Evolutionary conservation across 805 yeast genomes (phyloP), one percentile per base, ranked within the genome.

Genomic region (Saturnispora sanitii): DNA sequence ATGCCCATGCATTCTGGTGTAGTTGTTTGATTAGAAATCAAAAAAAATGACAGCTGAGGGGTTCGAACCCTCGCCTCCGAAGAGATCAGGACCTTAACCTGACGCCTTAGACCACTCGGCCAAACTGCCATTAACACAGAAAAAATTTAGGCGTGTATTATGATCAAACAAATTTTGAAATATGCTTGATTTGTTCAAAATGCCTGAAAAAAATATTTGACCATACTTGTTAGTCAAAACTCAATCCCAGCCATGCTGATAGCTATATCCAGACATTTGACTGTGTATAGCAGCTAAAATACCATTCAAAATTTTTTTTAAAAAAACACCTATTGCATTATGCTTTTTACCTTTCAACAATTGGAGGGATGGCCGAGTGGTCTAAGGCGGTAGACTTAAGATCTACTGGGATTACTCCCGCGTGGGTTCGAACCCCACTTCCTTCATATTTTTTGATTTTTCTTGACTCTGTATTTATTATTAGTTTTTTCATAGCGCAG

Each of bases 11-110:
- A n/a, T n/a, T n/a, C n/a, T n/a, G n/a, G n/a, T 27, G 23, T 32
- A 30, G 12, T 30, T 30, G 12, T 11, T 30, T 30, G 33, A 13
- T 30, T n/a, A n/a, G n/a, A n/a, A n/a, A n/a, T n/a, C n/a, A 36
- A 37, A 38, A 43, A 35, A 20, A 34, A 35, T 48, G 51, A 48
- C 47, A 49, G 49, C 45, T 35, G 49, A 49, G 51, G 47, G 51
- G 51, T 48, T 48, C 51, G 51, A 48, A 48, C 49, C 47, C 49
- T 47, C 49, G 49, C 49, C 49, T 47, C 47, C 51, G 44, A 41
- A 33, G 44, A 47, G 48, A 46, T 38, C 47, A 46, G 51, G 45
- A 46, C 49, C 45, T 47, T 43, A 45, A 48, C 47, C 49, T 47
- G 46, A 44, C 49, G 49, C 49, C 49, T 45, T 47, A 45, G 49